Base-by-base conservation (phyloP, 2,329 filamentous ascomycete genomes). In the Aspergillus sp. region DNA sequence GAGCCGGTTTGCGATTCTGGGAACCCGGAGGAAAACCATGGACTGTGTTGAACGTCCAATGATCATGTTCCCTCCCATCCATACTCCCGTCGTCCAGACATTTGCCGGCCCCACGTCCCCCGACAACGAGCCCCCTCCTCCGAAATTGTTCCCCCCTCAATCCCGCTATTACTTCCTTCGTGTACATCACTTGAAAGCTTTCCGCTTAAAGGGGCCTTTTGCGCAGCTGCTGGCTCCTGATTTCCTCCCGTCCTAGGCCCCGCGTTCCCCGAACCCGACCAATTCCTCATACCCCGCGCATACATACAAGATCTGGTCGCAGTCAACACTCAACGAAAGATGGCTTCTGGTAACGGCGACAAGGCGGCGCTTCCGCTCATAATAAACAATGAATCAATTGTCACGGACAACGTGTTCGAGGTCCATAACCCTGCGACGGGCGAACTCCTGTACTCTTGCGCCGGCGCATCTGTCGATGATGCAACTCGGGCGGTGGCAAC, bases 351-450 rank as follows among this genome's bases (percentile, higher is more conserved):
- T 12, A 47, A 60, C 54, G 56, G 58, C 48, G 44, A 59, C 20
- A 58, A 60, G 20, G 57, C 58, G 41, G 59, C 65, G 58, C 60
- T 77, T 33, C 77, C 77, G 30, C 70, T 80, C 34, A 71, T 78
- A 50, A 74, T 80, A 58, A 73, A 79, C 56, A 77, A 77, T 60
- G 70, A 79, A 57, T 72, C 75, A 39, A 63, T 77, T 37, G 68
- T 72, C 42, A 75, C 75, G 9, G 67, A 74, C 6, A 69, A 68
- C 48, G 71, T 74, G 24, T 79, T 79, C 65, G 70, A 75, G 50
- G 82, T 91, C 37, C 74, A 79, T 61, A 84, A 80, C 50, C 88
- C 89, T 2, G 68, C 73, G 8, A 79, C 79, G 49, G 66, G 84
- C 72, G 65, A 84, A 69, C 68, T 82, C 13, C 69, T 85, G 40